These are phyloP conservation scores for Ajuga reptans DNA, from an alignment of 305 asterid species.

Conservation along the genomic window DNA sequence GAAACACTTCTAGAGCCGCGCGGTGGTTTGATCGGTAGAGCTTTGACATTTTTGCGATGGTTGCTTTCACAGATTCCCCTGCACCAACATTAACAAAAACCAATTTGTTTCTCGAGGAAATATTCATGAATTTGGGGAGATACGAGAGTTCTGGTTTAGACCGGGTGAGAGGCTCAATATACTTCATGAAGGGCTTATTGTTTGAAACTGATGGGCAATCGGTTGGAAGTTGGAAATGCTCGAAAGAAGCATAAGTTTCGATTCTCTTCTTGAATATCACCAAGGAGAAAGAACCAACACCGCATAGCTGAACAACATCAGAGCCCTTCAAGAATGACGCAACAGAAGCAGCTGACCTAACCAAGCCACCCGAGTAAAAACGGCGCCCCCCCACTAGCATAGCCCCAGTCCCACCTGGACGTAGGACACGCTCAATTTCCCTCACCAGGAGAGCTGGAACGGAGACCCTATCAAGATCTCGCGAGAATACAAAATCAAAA, in stretches of 20 bases:
- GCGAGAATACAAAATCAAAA: conserved; percentile 68
- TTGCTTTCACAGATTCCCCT: conserved; percentile 48
- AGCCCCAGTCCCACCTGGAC: conserved; percentile 71
- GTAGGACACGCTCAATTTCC: conserved; percentile 75
- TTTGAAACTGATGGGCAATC: conserved; percentile 51
- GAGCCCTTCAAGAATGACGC: conserved; percentile 62
- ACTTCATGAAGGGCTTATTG: conserved; percentile 53
- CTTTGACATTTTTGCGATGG: conserved; percentile 34
- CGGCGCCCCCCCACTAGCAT: conserved; percentile 47
- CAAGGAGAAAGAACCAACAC: conserved; percentile 40
- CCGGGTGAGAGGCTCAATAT: conserved; percentile 48
- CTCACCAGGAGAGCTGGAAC: conserved; percentile 64
- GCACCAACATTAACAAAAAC: conserved; percentile 66
- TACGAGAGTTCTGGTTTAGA: conserved; percentile 33
- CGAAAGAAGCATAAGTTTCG: conserved; percentile 31
- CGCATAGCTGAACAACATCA: conserved; percentile 47
- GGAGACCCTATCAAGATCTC: conserved; percentile 61
- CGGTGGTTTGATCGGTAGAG: conserved; percentile 37
- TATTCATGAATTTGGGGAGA: conserved; percentile 55
- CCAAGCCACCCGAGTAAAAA: conserved; percentile 37
- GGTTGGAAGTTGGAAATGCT: conserved; percentile 44
- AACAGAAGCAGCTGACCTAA: conserved; percentile 41
- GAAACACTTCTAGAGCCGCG: conserved; percentile 36
- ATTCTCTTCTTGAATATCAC: conserved; percentile 58
- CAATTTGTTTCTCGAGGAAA: conserved; percentile 61